Evolutionary conservation across 768 basidiomycete genomes (phyloP).

Genomic region (Pulveroboletus sp.): DNA sequence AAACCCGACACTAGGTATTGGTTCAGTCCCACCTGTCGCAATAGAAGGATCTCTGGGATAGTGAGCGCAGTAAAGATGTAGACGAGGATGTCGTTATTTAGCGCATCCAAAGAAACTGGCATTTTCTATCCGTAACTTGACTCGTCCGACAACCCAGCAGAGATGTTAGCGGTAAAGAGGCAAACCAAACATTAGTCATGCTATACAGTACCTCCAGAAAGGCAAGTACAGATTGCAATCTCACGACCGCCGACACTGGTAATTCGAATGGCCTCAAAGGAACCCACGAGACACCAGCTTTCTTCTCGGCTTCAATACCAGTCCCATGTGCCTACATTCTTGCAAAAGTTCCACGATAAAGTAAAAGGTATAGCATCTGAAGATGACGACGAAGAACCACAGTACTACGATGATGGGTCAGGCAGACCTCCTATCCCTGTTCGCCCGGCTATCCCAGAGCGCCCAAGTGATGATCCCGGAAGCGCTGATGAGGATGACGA

Average conservation of each 20-base stretch:
- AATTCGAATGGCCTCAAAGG: constrained; percentile 41
- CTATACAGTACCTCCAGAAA: constrained; percentile 1
- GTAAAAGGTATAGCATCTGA: constrained; percentile 50
- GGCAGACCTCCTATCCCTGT: constrained; percentile 71
- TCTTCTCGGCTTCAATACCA: constrained; percentile 67
- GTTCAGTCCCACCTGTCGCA: constrained; percentile 38
- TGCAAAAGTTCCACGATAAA: constrained; percentile 60
- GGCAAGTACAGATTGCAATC: constrained; percentile 9
- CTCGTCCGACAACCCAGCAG: neutral
- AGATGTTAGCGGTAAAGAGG: neutral
- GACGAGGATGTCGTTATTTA: constrained; percentile 39
- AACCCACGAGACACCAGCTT: constrained; percentile 66
- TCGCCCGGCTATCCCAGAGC: constrained; percentile 66
- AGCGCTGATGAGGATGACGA: constrained; percentile 66
- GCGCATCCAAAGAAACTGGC: constrained; percentile 16
- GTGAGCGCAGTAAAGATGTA: constrained; percentile 31
- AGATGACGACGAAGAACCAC: constrained; percentile 41
- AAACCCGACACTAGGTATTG: neutral
- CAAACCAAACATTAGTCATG: neutral
- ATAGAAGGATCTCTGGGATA: constrained; percentile 38
- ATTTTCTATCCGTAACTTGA: constrained; percentile 5
- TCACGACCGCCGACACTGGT: neutral
- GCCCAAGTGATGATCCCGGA: constrained; percentile 63
- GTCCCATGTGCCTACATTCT: constrained; percentile 56
- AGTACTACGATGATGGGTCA: constrained; percentile 61